phyloP scores from a whole-genome alignment of 768 basidiomycete species.

The Hypholoma sublateritium region DNA sequence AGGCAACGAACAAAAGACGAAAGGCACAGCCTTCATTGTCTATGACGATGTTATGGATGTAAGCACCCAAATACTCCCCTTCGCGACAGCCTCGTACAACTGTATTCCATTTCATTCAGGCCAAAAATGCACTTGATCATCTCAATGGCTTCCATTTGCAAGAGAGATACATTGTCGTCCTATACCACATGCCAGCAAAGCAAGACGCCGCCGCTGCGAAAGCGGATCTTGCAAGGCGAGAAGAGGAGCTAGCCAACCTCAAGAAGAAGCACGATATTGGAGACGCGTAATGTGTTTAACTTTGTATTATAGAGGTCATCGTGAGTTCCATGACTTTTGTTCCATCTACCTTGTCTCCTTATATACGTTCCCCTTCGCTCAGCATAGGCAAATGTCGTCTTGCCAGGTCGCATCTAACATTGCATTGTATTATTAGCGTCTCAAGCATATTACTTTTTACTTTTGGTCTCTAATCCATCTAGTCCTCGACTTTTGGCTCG shows the following conservation, averaged over 20 bases:
- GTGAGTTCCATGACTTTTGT: slow-evolving; percentile 5
- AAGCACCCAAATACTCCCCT: slow-evolving; percentile 13
- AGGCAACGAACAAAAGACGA: slow-evolving; percentile 89
- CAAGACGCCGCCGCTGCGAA: slow-evolving; percentile 93
- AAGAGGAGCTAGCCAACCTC: slow-evolving; percentile 84
- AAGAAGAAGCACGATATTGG: slow-evolving; percentile 88
- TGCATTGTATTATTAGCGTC: slow-evolving; percentile 12
- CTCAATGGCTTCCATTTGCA: slow-evolving; percentile 97
- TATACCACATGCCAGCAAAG: slow-evolving; percentile 98
- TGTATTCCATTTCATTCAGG: slow-evolving; percentile 44
- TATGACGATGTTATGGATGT: slow-evolving; percentile 97
- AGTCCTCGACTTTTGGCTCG: not conserved
- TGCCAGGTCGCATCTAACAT: slow-evolving; percentile 3
- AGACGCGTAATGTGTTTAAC: slow-evolving; percentile 48
- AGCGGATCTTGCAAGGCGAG: slow-evolving; percentile 86
- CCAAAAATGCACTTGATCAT: slow-evolving; percentile 95
- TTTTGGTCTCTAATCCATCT: slow-evolving; percentile 14
- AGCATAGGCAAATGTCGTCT: slow-evolving; percentile 3
- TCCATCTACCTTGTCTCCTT: slow-evolving; percentile 1
- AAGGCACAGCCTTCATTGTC: slow-evolving; percentile 95
- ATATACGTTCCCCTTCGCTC: not conserved
- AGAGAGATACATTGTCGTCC: slow-evolving; percentile 96
- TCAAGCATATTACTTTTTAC: slow-evolving; percentile 14
- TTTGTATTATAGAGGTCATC: not conserved
- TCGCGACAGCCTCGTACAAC: slow-evolving; percentile 10